phyloP scores from a whole-genome alignment of 345 rosid species.

The Acer negundo region DNA sequence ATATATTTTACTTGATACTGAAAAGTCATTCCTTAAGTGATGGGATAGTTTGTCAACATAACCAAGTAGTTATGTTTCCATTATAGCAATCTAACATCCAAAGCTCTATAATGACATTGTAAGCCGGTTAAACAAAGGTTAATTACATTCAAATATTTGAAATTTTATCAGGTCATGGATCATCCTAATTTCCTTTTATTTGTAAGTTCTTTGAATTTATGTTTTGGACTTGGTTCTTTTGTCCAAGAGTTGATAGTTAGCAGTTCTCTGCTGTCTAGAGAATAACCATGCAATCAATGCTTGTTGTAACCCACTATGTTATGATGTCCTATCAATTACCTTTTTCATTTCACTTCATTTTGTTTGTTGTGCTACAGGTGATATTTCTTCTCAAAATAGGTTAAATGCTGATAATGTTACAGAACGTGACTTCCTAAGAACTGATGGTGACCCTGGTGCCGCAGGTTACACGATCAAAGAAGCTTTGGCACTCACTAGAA shows the following conservation, averaged over 20 bases:
- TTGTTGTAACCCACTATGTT: background rate
- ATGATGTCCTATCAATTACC: background rate
- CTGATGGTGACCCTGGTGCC: conserved; percentile 94
- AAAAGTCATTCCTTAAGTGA: background rate
- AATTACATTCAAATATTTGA: background rate
- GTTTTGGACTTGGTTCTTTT: conserved; percentile 1
- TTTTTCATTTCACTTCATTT: background rate
- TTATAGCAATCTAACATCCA: background rate
- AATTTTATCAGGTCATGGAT: background rate
- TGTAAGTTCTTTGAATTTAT: background rate
- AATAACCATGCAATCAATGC: background rate
- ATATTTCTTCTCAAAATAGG: conserved; percentile 24
- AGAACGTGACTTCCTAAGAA: conserved; percentile 78
- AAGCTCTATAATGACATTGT: background rate
- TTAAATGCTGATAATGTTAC: conserved; percentile 43
- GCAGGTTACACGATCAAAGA: conserved; percentile 86
- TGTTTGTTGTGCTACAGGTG: conserved; percentile 42
- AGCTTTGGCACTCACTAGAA: conserved; percentile 76
- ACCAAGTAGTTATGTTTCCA: background rate
- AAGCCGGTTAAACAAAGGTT: background rate
- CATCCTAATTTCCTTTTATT: background rate
- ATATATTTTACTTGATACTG: background rate
- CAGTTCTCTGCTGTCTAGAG: conserved; percentile 2
- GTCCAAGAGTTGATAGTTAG: conserved; percentile 2
- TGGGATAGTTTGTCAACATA: background rate